phyloP scores from a whole-genome alignment of 2,329 filamentous ascomycete species.

The Penicillium nordicum region DNA sequence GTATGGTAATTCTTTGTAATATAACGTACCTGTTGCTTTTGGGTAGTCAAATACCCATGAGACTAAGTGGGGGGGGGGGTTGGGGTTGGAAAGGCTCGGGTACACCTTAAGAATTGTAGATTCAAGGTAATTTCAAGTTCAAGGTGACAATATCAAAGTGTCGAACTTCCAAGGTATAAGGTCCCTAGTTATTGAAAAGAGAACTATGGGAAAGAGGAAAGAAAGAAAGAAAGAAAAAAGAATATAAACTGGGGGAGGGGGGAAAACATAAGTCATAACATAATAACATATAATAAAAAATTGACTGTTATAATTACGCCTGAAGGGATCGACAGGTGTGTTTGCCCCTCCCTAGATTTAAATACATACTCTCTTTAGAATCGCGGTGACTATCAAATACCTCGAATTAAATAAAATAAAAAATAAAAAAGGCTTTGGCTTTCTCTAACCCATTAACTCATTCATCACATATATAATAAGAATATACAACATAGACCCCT shows the following conservation, averaged over 20 bases:
- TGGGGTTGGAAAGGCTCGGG: neutral
- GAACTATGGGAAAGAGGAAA: neutral
- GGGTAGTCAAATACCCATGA: neutral
- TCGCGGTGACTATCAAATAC: neutral
- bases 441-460: neutral
- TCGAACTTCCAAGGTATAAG: neutral
- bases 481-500: neutral
- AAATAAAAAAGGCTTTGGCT: neutral
- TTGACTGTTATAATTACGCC: constrained; percentile 1
- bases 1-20: neutral
- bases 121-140: neutral
- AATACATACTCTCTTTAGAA: neutral
- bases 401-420: neutral
- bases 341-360: constrained; percentile 24
- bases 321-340: constrained; percentile 16
- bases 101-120: neutral
- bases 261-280: neutral
- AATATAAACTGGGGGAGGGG: neutral
- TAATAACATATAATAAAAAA: constrained; percentile 2
- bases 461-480: neutral
- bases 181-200: neutral
- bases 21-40: neutral
- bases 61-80: neutral
- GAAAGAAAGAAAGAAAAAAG: neutral
- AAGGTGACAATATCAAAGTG: neutral